These are phyloP conservation scores for Lentinula guzmanii DNA, from an alignment of 768 basidiomycete species.

Conservation along the genomic window DNA sequence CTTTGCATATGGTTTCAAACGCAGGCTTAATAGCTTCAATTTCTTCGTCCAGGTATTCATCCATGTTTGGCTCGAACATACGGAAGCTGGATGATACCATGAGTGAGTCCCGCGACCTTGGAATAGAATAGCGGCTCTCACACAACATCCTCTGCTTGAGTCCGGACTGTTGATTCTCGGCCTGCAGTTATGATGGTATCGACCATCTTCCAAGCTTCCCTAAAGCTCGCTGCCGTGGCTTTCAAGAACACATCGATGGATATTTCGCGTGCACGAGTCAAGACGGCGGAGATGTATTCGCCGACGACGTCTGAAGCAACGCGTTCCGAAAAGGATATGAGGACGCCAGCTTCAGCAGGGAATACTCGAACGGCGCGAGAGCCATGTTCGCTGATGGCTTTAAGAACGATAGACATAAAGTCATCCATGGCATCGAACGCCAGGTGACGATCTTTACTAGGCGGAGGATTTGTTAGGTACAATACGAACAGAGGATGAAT, in stretches of 20 bases:
- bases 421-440: conserved; percentile 93
- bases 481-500: conserved; percentile 1
- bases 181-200: conserved; percentile 65
- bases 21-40: conserved; percentile 71
- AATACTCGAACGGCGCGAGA: conserved; percentile 81
- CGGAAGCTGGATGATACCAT: conserved; percentile 51
- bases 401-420: conserved; percentile 71
- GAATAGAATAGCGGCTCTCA: conserved; percentile 31
- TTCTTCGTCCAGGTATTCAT: conserved; percentile 95
- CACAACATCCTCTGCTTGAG: conserved; percentile 79
- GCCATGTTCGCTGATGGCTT: conserved; percentile 68
- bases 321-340: conserved; percentile 79
- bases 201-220: conserved; percentile 83
- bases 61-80: conserved; percentile 97
- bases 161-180: conserved; percentile 30
- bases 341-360: conserved; percentile 70
- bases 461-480: conserved; percentile 5
- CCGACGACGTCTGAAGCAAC: conserved; percentile 84
- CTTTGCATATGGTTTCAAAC: conserved; percentile 69
- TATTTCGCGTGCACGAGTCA: conserved; percentile 72
- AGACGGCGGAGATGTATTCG: conserved; percentile 78
- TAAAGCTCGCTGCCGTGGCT: conserved; percentile 85
- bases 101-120: neutral
- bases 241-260: conserved; percentile 69
- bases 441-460: conserved; percentile 51